Base-by-base conservation (phyloP, 768 basidiomycete species). In the Mycena galericulata region DNA sequence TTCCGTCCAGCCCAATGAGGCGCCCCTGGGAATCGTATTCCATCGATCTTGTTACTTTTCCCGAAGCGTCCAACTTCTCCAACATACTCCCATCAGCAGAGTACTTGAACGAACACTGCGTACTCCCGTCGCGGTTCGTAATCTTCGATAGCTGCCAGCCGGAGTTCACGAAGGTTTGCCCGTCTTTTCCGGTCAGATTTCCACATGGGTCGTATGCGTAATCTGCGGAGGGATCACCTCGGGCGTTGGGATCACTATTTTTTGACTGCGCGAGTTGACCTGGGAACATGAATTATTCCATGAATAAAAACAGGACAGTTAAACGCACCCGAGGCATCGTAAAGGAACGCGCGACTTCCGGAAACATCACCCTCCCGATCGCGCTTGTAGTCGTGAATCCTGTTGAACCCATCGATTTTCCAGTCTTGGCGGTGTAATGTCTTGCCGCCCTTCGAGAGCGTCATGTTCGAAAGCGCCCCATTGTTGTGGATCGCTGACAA, bases 121-220 rank as follows among this genome's bases (percentile, higher is more conserved):
- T 38, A 38, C 17, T 38, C 9, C 38, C 38, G 38, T 38, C 17
- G 38, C 38, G 9, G 38, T 9, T 9, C 30, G 53, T 41, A n/a
- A 69, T 32, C n/a, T 54, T 62, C 1, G 62, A 64, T 10, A 69
- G 41, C 40, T 69, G 62, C 67, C 67, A 69, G 10, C 67, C 67
- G 20, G 38, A 40, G 29, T 68, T 64, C 22, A 64, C 43, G 20
- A 68, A 62, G n/a, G 57, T 36, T 20, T 64, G 38, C 18, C 50
- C 55, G 30, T 55, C 62, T 27, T 57, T 68, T 20, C 56, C 41
- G 27, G 40, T 46, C 53, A 68, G 22, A 54, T 68, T 68, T 38
- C 67, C 67, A 5, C 51, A 64, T 20, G 53, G 38, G 45, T 68
- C 62, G 49, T 64, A 68, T 38, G 17, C 9, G 17, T 38, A 38